Evolutionary conservation across 106 monocot species (phyloP).

Genomic region (Allium fistulosum): DNA sequence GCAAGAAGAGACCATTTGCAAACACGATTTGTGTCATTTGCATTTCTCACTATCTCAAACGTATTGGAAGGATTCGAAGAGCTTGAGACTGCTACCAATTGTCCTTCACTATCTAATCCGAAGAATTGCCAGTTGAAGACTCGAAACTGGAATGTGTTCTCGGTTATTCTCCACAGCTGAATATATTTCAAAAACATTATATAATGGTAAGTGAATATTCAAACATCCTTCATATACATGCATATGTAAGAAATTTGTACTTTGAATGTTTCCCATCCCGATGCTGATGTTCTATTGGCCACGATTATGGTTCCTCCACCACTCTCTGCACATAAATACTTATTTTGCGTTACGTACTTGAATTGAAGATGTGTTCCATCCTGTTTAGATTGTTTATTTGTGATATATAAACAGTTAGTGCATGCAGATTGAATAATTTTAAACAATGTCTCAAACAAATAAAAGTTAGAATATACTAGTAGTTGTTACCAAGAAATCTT

Average conservation of each 20-base stretch:
- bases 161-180: conserved; percentile 59
- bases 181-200: too few species aligned
- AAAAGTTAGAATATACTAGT: too few species aligned
- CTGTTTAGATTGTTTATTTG: not conserved
- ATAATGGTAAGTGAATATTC: too few species aligned
- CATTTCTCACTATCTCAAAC: too few species aligned
- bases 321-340: conserved; percentile 19
- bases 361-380: conserved; percentile 38
- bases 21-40: too few species aligned
- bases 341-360: conserved; percentile 25
- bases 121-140: conserved; percentile 64
- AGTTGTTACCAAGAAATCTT: conserved; percentile 51
- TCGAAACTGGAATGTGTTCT: conserved; percentile 54
- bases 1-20: too few species aligned
- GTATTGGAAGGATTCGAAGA: conserved; percentile 6
- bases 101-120: conserved; percentile 27
- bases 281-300: conserved; percentile 22
- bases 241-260: not conserved
- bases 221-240: too few species aligned
- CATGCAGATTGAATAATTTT: too few species aligned
- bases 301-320: conserved; percentile 34
- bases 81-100: conserved; percentile 24
- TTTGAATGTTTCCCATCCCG: conserved; percentile 42
- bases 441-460: too few species aligned
- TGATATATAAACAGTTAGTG: too few species aligned